These are phyloP conservation scores for Sphaerosporella brunnea DNA, from an alignment of 495 filamentous ascomycete genomes.

Conservation along the genomic window DNA sequence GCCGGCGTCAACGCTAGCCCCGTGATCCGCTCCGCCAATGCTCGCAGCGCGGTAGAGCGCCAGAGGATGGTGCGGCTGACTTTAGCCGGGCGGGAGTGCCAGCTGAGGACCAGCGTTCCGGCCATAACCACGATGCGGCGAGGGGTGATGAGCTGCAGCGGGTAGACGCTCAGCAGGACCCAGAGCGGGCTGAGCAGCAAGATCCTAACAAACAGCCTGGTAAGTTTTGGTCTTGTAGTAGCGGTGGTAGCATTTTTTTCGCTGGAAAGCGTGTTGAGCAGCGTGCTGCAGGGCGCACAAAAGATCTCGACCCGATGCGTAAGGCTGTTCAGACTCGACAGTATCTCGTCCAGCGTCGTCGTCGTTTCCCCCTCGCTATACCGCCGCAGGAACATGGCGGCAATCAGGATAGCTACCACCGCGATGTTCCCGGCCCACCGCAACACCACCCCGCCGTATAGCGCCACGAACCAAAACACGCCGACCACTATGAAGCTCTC, in stretches of 20 bases:
- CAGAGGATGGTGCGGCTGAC: slow-evolving; percentile 78
- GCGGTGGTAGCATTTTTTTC: slow-evolving; percentile 80
- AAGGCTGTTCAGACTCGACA: slow-evolving; percentile 75
- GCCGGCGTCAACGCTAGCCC: slow-evolving; percentile 50
- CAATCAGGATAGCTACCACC: slow-evolving; percentile 57
- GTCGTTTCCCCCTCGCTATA: slow-evolving; percentile 32
- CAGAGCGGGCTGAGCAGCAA: slow-evolving; percentile 73
- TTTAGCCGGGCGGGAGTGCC: slow-evolving; percentile 74
- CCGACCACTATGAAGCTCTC: slow-evolving; percentile 83
- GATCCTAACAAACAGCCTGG: slow-evolving; percentile 73
- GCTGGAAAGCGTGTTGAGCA: slow-evolving; percentile 88
- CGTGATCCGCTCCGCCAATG: slow-evolving; percentile 47
- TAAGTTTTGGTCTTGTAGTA: slow-evolving; percentile 81
- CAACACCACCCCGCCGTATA: slow-evolving; percentile 72
- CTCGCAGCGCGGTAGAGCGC: slow-evolving; percentile 61
- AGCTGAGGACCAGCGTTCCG: slow-evolving; percentile 70
- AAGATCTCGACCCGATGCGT: slow-evolving; percentile 81
- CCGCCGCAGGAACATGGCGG: slow-evolving; percentile 80
- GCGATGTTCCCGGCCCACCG: slow-evolving; percentile 67
- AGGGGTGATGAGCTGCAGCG: slow-evolving; percentile 69
- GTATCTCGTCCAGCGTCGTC: slow-evolving; percentile 88
- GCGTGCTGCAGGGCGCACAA: slow-evolving; percentile 64
- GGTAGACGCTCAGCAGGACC: slow-evolving; percentile 64
- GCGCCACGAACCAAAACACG: slow-evolving; percentile 62
- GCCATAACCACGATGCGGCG: slow-evolving; percentile 59